phyloP scores from a whole-genome alignment of 2,329 filamentous ascomycete species.

The Colletotrichum scovillei region DNA sequence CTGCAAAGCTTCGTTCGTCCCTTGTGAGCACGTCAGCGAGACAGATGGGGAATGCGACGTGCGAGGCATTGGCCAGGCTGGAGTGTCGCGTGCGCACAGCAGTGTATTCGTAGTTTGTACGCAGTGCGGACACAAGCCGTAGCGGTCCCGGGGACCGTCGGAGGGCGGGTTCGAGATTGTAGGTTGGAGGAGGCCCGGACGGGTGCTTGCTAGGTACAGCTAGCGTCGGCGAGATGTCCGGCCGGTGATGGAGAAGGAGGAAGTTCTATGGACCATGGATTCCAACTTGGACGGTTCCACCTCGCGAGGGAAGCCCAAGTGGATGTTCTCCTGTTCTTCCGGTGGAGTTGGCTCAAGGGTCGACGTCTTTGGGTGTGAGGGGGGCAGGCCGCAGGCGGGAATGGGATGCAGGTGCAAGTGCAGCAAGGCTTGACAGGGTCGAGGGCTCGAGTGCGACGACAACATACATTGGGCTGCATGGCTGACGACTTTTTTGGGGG shows the following conservation, averaged over 20 bases:
- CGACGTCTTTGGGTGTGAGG: slow-evolving; percentile 1
- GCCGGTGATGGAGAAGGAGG: slow-evolving; percentile 13
- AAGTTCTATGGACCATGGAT: background rate
- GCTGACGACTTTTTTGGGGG: slow-evolving; percentile 4
- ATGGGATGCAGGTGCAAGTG: slow-evolving; percentile 14
- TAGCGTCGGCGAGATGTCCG: slow-evolving; percentile 34
- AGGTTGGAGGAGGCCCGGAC: slow-evolving; percentile 27
- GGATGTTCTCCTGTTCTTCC: slow-evolving; percentile 1
- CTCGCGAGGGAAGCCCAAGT: slow-evolving; percentile 18
- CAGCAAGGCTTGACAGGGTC: slow-evolving; percentile 29
- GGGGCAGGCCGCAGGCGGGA: slow-evolving; percentile 15
- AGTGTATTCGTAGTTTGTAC: slow-evolving; percentile 5
- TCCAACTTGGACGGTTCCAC: background rate
- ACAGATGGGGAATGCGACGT: slow-evolving; percentile 21
- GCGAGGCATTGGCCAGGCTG: slow-evolving; percentile 14
- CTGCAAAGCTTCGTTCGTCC: background rate
- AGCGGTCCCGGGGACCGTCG: slow-evolving; percentile 27
- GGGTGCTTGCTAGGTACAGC: slow-evolving; percentile 17
- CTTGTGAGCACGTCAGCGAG: slow-evolving; percentile 12
- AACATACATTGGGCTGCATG: slow-evolving; percentile 19
- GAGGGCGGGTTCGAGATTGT: slow-evolving; percentile 6
- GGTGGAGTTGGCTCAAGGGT: slow-evolving; percentile 17
- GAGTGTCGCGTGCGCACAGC: slow-evolving; percentile 25
- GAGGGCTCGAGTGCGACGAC: slow-evolving; percentile 1
- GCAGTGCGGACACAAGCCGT: background rate